phyloP scores from a whole-genome alignment of 768 basidiomycete genomes.

The Boletus rubroflammeus region DNA sequence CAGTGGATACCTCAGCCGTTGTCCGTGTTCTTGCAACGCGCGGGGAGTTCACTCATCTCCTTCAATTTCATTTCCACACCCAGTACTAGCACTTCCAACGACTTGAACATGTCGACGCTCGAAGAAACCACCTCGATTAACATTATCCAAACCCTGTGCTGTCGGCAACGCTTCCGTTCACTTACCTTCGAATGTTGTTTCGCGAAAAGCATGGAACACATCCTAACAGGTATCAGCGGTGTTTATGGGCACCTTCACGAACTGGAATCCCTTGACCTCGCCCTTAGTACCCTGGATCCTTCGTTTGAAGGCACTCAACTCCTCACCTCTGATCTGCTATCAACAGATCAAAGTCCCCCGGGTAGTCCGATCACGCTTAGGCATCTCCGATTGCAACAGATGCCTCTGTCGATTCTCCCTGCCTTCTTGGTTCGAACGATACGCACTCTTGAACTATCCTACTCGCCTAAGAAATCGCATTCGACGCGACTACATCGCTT shows the following conservation, averaged over 20 bases:
- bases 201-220: conserved; percentile 27
- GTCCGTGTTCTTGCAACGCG: conserved; percentile 36
- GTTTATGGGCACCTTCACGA: conserved; percentile 16
- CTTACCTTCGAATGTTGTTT: conserved; percentile 34
- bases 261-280: conserved; percentile 31
- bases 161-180: conserved; percentile 31
- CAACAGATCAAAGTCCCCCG: conserved; percentile 2
- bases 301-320: conserved; percentile 28
- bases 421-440: conserved; percentile 37
- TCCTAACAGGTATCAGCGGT: conserved; percentile 22
- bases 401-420: conserved; percentile 40
- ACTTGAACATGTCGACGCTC: conserved; percentile 14
- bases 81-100: conserved; percentile 2
- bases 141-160: conserved; percentile 24
- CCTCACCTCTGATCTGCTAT: conserved; percentile 19
- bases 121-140: conserved; percentile 19
- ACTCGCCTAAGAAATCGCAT: conserved; percentile 29
- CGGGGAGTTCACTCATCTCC: conserved; percentile 32
- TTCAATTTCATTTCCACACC: conserved; percentile 33
- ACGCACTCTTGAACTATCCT: conserved; percentile 41
- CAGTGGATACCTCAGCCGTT: conserved; percentile 23
- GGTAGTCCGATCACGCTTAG: conserved; percentile 14
- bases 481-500: conserved; percentile 26
- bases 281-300: conserved; percentile 23
- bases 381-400: conserved; percentile 40